Conservation (phyloP, 768 basidiomycete species). For the Kwoniella dejecticola region DNA sequence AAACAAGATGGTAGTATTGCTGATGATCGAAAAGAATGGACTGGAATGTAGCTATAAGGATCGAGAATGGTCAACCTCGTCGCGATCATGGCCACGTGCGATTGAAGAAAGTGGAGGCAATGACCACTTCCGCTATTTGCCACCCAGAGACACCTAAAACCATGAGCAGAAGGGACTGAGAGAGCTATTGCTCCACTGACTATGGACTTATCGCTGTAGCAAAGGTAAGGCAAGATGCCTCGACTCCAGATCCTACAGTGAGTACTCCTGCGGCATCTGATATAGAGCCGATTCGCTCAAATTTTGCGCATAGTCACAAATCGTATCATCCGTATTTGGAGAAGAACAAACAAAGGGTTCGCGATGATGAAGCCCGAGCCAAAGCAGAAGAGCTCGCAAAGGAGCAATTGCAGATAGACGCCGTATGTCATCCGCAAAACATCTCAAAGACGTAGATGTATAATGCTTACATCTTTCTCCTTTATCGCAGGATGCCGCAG, state of each 20-base stretch:
- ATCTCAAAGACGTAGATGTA: too few relatives aligned
- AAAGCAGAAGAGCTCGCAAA: constrained; percentile 42
- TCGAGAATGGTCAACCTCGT: not conserved
- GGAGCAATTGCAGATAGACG: constrained; percentile 50
- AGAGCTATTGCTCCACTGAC: too few relatives aligned
- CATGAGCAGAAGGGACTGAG: too few relatives aligned
- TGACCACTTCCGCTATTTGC: too few relatives aligned
- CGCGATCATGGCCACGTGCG: not conserved
- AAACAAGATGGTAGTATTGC: not conserved
- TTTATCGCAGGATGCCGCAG: constrained; percentile 45
- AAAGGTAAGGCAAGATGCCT: constrained; percentile 42
- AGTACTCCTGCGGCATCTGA: constrained; percentile 13
- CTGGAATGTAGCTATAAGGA: too few relatives aligned
- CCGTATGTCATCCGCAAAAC: constrained; percentile 25
- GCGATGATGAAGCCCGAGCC: constrained; percentile 55
- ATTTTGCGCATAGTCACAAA: constrained; percentile 51
- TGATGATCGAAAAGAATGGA: not conserved
- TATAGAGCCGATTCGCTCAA: not conserved
- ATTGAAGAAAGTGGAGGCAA: not conserved
- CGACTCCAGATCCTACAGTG: constrained; percentile 55
- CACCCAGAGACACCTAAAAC: too few relatives aligned
- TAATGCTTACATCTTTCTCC: too few relatives aligned
- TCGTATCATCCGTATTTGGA: constrained; percentile 57
- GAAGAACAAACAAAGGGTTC: constrained; percentile 56
- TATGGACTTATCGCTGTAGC: too few relatives aligned